Percentiles rank a stretch among this genome's conserved stretches.
Conservation (phyloP, 345 rosid species). For the Diplotaxis tenuifolia region DNA sequence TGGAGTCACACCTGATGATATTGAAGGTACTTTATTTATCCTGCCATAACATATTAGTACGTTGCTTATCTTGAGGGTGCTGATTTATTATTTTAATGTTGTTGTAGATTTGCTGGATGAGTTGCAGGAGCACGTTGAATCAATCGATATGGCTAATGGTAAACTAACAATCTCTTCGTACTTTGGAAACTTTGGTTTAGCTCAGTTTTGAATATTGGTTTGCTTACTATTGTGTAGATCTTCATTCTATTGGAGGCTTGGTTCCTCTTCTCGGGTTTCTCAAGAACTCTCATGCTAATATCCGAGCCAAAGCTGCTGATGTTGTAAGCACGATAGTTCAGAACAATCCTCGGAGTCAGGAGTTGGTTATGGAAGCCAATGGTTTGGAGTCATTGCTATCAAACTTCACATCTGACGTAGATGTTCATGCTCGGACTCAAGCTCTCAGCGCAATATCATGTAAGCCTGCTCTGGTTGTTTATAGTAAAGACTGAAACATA, state of each 20-base stretch:
- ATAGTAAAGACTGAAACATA: not conserved
- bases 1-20: slow-evolving; percentile 74
- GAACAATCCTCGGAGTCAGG: slow-evolving; percentile 90
- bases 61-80: not conserved
- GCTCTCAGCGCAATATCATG: slow-evolving; percentile 95
- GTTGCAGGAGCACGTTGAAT: slow-evolving; percentile 43
- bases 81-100: not conserved
- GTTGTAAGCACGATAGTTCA: slow-evolving; percentile 88
- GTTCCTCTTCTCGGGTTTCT: slow-evolving; percentile 35
- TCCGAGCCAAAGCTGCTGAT: slow-evolving; percentile 95
- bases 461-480: slow-evolving; percentile 37
- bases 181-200: not conserved
- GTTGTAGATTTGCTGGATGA: slow-evolving; percentile 41
- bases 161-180: not conserved
- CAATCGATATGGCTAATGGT: slow-evolving; percentile 45
- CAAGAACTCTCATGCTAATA: slow-evolving; percentile 56
- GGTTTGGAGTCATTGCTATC: slow-evolving; percentile 41
- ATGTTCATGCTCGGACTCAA: slow-evolving; percentile 66
- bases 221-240: slow-evolving; percentile 18
- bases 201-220: not conserved
- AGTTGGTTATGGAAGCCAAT: slow-evolving; percentile 43
- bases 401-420: slow-evolving; percentile 66
- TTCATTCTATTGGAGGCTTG: slow-evolving; percentile 39
- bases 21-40: slow-evolving; percentile 55
- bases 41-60: not conserved